Conservation (phyloP, 768 basidiomycete species). For the Russula sp. region DNA sequence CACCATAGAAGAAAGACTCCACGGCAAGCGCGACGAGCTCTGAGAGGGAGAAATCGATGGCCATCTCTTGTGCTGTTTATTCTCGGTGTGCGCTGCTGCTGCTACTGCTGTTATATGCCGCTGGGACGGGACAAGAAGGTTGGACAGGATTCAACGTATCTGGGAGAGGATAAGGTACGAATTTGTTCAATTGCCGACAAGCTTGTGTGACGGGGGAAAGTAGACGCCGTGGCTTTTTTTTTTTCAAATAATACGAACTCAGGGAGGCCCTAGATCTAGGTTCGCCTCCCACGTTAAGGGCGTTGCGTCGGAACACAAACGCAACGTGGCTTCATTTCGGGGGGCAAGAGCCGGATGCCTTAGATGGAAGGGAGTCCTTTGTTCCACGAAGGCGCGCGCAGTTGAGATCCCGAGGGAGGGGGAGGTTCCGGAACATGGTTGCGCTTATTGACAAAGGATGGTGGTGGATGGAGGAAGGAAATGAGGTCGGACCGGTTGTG, state of each 20-base stretch:
- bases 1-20: conserved; percentile 18
- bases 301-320: not conserved
- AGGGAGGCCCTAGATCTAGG: conserved; percentile 5
- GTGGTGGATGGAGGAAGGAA: too few relatives aligned
- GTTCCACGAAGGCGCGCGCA: not conserved
- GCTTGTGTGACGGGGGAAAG: not conserved
- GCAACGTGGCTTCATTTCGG: conserved; percentile 9
- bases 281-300: conserved; percentile 3
- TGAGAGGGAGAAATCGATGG: conserved; percentile 16
- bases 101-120: not conserved
- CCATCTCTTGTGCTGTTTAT: not conserved
- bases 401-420: too few relatives aligned
- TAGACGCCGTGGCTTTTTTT: not conserved
- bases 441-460: too few relatives aligned
- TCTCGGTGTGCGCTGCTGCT: too few relatives aligned
- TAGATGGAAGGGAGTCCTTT: conserved; percentile 4
- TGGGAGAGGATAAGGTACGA: conserved; percentile 8
- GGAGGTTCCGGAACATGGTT: too few relatives aligned
- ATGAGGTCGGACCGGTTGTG: too few relatives aligned
- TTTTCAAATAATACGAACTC: not conserved
- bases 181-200: not conserved
- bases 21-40: conserved; percentile 17
- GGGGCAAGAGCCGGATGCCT: not conserved
- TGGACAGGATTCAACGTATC: not conserved
- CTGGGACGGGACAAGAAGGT: conserved; percentile 1